Evolutionary conservation across 2,329 filamentous ascomycete genomes (phyloP).

Genomic region (Sarocladiaceae sp.): DNA sequence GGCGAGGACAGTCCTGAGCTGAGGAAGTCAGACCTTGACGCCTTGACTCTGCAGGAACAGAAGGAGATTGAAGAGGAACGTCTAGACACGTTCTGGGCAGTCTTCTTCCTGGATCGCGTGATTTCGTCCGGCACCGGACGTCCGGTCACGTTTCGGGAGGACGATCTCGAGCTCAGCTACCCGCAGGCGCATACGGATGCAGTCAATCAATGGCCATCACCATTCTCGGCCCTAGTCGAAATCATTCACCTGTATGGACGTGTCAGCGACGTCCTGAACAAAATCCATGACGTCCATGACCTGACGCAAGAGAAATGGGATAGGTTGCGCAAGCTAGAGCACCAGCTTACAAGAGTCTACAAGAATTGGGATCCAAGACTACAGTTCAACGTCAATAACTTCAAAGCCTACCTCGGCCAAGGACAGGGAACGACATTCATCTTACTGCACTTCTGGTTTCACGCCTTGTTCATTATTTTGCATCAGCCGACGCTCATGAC

Average conservation of each 20-base stretch:
- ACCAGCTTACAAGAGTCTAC: constrained; percentile 64
- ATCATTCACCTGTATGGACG: constrained; percentile 83
- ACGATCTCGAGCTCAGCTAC: constrained; percentile 77
- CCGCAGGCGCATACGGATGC: constrained; percentile 45
- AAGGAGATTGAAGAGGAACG: constrained; percentile 71
- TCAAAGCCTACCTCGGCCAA: constrained; percentile 73
- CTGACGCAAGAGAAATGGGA: constrained; percentile 69
- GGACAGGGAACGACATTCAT: constrained; percentile 85
- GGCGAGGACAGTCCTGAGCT: constrained; percentile 30
- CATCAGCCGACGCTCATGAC: constrained; percentile 79
- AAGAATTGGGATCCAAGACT: constrained; percentile 68
- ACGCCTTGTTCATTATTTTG: constrained; percentile 76
- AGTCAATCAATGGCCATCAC: constrained; percentile 63
- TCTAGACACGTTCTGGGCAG: constrained; percentile 83
- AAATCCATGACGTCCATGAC: constrained; percentile 66
- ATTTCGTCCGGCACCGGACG: constrained; percentile 84
- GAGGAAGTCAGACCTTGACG: constrained; percentile 34
- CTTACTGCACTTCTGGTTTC: constrained; percentile 82
- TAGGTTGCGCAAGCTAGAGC: constrained; percentile 70
- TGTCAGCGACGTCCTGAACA: constrained; percentile 78
- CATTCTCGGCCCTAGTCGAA: constrained; percentile 72
- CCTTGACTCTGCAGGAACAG: constrained; percentile 44
- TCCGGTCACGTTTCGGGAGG: constrained; percentile 75
- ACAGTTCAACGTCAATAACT: constrained; percentile 81
- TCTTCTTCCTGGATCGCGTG: constrained; percentile 80